A percentile compares a stretch with the other conserved stretches of the same genome.
Evolutionary conservation across 2,329 filamentous ascomycete genomes (phyloP).

Genomic region (Sordariomycetes sp.): DNA sequence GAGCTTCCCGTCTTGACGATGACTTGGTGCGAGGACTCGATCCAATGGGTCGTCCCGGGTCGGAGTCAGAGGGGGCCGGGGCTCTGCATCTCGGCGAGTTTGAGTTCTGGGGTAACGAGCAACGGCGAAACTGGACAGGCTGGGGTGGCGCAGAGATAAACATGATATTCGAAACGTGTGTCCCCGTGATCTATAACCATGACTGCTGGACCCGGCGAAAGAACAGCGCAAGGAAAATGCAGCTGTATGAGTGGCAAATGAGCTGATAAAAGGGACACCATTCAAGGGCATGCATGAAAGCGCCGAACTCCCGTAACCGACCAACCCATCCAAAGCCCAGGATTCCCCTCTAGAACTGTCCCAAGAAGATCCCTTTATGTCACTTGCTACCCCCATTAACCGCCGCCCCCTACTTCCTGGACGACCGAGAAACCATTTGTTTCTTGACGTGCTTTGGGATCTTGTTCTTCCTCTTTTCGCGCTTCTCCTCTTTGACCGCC

Average conservation of each 20-base stretch:
- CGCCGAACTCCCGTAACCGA: not conserved
- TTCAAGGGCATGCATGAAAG: not conserved
- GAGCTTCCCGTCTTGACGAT: not conserved
- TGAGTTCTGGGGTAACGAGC: not conserved
- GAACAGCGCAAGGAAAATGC: not conserved
- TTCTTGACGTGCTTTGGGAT: constrained; percentile 97
- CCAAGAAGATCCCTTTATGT: too few relatives aligned
- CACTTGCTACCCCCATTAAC: not conserved
- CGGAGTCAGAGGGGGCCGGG: not conserved
- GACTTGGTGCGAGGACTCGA: not conserved
- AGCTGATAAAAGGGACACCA: not conserved
- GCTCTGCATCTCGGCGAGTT: not conserved
- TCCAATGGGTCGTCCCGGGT: not conserved
- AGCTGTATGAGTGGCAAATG: not conserved
- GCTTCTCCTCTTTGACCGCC: constrained; percentile 82
- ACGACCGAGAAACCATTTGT: constrained; percentile 56
- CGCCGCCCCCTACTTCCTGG: constrained; percentile 47
- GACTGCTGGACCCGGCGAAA: not conserved
- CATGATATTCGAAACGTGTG: not conserved
- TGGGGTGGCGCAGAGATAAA: not conserved
- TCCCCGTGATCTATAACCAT: not conserved
- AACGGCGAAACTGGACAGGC: not conserved
- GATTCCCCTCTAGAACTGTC: too few relatives aligned
- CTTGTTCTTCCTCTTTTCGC: constrained; percentile 86
- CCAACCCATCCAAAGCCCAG: not conserved